These are phyloP conservation scores for Colletotrichum scovillei DNA, from an alignment of 2,329 filamentous ascomycete species.

Conservation along the genomic window DNA sequence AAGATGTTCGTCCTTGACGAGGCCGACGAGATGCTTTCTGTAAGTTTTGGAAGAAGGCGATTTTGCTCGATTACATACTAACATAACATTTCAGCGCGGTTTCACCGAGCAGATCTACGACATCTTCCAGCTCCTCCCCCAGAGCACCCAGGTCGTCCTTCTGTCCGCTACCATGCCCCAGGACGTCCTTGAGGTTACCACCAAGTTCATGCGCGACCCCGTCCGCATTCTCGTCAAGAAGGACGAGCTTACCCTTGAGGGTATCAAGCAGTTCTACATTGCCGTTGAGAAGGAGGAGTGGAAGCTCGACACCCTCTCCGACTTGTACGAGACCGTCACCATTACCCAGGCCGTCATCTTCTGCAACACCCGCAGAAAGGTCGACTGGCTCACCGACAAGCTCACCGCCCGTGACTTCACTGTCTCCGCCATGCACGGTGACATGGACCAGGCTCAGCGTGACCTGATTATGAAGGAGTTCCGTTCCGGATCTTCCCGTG, in stretches of 20 bases:
- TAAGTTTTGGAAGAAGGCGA: constrained; percentile 53
- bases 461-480: constrained; percentile 99
- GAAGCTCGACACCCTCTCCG: constrained; percentile 99
- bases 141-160: constrained; percentile 98
- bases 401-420: constrained; percentile 98
- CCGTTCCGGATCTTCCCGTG: constrained; percentile 97
- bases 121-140: constrained; percentile 98
- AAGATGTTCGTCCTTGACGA: constrained; percentile 99
- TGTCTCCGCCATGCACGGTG: constrained; percentile 99
- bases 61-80: constrained; percentile 45
- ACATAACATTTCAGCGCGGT: constrained; percentile 72
- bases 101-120: constrained; percentile 99
- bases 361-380: constrained; percentile 99
- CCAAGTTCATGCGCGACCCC: constrained; percentile 99
- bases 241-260: constrained; percentile 98
- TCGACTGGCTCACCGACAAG: constrained; percentile 99
- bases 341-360: constrained; percentile 99
- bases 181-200: constrained; percentile 98
- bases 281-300: constrained; percentile 99
- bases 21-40: constrained; percentile 98
- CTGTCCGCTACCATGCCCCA: constrained; percentile 99
- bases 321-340: constrained; percentile 99
- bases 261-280: constrained; percentile 99
- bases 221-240: constrained; percentile 99
- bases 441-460: constrained; percentile 98